Evolutionary conservation across 352 stramenopile species (phyloP).

Genomic region (Pythium aquatile): DNA sequence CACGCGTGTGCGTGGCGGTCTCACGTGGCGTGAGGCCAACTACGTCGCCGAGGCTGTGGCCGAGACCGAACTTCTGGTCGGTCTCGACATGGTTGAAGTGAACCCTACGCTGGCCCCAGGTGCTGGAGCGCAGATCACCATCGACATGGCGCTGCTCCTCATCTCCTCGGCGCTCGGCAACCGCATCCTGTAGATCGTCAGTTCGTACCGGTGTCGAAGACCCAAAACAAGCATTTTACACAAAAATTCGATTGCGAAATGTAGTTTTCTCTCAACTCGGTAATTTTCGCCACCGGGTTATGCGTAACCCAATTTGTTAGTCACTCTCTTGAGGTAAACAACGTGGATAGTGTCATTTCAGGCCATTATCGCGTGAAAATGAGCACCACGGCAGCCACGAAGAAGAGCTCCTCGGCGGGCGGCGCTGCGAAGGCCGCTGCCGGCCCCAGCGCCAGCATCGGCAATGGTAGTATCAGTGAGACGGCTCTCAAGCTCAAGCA

Average conservation of each 20-base stretch:
- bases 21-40: constrained; percentile 96
- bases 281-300: neutral
- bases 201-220: neutral
- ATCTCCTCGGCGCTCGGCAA: constrained; percentile 93
- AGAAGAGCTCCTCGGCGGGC: constrained; percentile 13
- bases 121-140: constrained; percentile 86
- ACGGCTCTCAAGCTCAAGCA: constrained; percentile 51
- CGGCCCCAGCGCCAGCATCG: neutral
- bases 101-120: constrained; percentile 91
- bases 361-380: constrained; percentile 1
- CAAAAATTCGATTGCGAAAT: neutral
- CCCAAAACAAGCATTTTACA: neutral
- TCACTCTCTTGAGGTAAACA: constrained; percentile 2
- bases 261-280: neutral
- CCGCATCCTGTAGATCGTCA: constrained; percentile 74
- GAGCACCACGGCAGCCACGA: neutral
- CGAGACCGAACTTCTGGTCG: constrained; percentile 86
- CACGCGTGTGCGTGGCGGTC: constrained; percentile 92
- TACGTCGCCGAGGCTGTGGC: constrained; percentile 94
- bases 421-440: neutral
- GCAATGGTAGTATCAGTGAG: constrained; percentile 31
- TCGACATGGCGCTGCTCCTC: constrained; percentile 92
- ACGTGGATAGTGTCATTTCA: constrained; percentile 2
- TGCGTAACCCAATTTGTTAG: neutral
- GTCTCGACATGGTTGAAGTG: constrained; percentile 96